Conservation (phyloP, 2,329 filamentous ascomycete genomes). For the Setomelanomma holmii region DNA sequence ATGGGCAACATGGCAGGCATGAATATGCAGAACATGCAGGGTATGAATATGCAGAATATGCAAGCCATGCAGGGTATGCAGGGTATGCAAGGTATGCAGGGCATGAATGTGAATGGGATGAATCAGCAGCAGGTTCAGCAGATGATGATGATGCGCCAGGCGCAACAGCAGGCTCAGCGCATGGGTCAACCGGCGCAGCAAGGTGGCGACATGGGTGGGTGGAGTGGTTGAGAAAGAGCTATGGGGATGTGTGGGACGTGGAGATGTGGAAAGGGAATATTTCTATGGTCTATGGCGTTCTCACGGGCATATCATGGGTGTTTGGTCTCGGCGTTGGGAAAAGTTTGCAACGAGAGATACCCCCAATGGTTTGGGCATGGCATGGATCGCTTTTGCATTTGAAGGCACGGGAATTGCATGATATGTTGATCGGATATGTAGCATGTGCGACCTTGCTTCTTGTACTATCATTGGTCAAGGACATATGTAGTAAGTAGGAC, state of each 20-base stretch:
- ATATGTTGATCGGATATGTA: too few species aligned
- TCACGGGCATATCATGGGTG: neutral
- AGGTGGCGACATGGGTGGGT: slow-evolving; percentile 32
- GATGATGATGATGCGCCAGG: slow-evolving; percentile 45
- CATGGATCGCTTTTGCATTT: too few species aligned
- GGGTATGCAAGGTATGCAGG: slow-evolving; percentile 28
- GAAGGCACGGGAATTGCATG: too few species aligned
- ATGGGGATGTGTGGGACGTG: neutral
- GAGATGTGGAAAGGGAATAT: too few species aligned
- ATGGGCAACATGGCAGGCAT: slow-evolving; percentile 18
- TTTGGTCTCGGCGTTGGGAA: neutral
- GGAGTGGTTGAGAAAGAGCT: slow-evolving; percentile 21
- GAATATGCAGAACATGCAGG: slow-evolving; percentile 14
- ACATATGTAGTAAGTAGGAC: too few species aligned
- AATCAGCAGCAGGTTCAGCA: slow-evolving; percentile 44
- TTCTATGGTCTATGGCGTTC: neutral
- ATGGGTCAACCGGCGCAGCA: slow-evolving; percentile 32
- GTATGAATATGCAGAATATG: slow-evolving; percentile 30
- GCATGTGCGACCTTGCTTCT: too few species aligned
- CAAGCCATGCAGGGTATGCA: slow-evolving; percentile 33
- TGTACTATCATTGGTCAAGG: too few species aligned
- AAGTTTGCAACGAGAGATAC: neutral
- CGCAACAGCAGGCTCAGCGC: slow-evolving; percentile 33
- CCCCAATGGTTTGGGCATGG: neutral
- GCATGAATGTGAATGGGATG: slow-evolving; percentile 35